Conservation (phyloP, 176 grass and related monocot species). For the Panicum miliaceum region DNA sequence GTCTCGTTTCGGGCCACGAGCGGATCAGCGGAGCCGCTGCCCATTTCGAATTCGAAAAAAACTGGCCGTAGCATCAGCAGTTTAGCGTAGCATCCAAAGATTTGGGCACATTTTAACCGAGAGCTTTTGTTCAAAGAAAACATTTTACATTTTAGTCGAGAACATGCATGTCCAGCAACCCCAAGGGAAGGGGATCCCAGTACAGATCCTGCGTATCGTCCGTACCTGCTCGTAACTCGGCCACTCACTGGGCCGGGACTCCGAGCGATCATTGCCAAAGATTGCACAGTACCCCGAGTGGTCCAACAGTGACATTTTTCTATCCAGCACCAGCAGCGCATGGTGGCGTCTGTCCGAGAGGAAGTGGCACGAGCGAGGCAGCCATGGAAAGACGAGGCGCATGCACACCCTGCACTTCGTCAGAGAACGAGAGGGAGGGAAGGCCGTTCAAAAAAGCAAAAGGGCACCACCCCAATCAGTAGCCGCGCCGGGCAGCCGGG, state of each 20-base stretch:
- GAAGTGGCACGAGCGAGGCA: slow-evolving; percentile 15
- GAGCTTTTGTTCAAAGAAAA: no score
- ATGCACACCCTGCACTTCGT: slow-evolving; percentile 22
- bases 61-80: background rate
- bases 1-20: slow-evolving; percentile 25
- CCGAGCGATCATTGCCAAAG: slow-evolving; percentile 6
- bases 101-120: slow-evolving; percentile 27
- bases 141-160: slow-evolving; percentile 7
- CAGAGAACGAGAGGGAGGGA: background rate
- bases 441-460: slow-evolving; percentile 41
- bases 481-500: background rate
- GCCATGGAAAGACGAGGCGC: slow-evolving; percentile 56
- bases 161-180: background rate
- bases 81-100: background rate
- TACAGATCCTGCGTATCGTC: slow-evolving; percentile 42
- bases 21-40: background rate
- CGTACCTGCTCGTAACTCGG: slow-evolving; percentile 41
- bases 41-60: slow-evolving; percentile 42
- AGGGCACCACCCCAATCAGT: slow-evolving; percentile 38
- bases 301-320: background rate
- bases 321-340: background rate
- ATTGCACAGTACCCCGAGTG: background rate
- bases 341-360: background rate
- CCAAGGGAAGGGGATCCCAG: slow-evolving; percentile 21
- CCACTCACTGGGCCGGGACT: slow-evolving; percentile 33